Percentiles rank a stretch among this genome's conserved stretches.
These are phyloP conservation scores for Sungouiozyma ichnusensis DNA, from an alignment of 805 yeast species.

Conservation along the genomic window DNA sequence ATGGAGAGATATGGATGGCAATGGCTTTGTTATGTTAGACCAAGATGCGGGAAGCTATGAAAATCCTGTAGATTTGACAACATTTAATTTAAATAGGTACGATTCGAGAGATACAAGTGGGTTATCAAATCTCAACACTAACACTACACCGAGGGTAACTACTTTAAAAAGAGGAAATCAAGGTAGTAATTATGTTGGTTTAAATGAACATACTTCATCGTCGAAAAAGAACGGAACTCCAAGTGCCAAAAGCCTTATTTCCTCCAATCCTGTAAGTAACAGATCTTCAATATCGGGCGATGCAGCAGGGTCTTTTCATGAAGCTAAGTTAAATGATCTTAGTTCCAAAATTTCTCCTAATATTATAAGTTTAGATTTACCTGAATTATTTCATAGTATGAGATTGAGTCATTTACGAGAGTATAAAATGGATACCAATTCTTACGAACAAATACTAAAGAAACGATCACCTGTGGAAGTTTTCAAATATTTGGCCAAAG, in stretches of 20 bases:
- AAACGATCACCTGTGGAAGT: slow-evolving; percentile 25
- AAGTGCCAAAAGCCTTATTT: slow-evolving; percentile 11
- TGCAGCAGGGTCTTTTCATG: slow-evolving; percentile 9
- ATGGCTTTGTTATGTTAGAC: slow-evolving; percentile 23
- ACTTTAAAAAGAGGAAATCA: slow-evolving; percentile 12
- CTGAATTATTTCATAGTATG: slow-evolving; percentile 22
- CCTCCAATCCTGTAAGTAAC: slow-evolving; percentile 4
- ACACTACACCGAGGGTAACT: background rate
- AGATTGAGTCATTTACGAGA: slow-evolving; percentile 14
- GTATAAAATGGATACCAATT: slow-evolving; percentile 1
- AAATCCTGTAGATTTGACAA: background rate
- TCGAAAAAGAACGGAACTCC: slow-evolving; percentile 9
- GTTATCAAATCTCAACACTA: background rate
- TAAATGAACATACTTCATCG: slow-evolving; percentile 10
- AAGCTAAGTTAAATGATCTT: slow-evolving; percentile 3
- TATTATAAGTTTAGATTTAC: slow-evolving; percentile 22
- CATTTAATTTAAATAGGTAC: background rate
- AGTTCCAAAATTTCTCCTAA: slow-evolving; percentile 12
- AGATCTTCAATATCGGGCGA: slow-evolving; percentile 8
- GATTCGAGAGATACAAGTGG: background rate
- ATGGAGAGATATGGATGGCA: slow-evolving; percentile 32
- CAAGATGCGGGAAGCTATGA: slow-evolving; percentile 22
- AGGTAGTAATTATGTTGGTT: slow-evolving; percentile 8
- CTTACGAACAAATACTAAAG: slow-evolving; percentile 10
- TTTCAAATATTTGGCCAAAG: slow-evolving; percentile 26